These are phyloP conservation scores for Simmondsia chinensis DNA, from an alignment of 148 eudicot species.

Conservation along the genomic window DNA sequence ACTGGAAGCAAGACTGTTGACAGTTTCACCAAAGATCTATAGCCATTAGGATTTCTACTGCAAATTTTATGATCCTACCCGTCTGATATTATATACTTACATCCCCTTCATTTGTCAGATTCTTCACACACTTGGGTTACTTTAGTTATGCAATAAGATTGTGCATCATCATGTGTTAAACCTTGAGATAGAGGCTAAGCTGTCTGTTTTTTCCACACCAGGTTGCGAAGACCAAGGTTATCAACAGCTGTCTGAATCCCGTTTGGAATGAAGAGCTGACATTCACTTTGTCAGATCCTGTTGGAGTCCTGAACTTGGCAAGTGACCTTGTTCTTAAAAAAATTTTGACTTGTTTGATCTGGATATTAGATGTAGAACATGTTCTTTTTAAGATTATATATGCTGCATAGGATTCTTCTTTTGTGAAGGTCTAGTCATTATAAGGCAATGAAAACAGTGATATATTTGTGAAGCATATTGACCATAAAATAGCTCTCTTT, in stretches of 20 bases:
- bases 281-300: slow-evolving; percentile 38
- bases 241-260: slow-evolving; percentile 68
- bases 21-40: too few species aligned
- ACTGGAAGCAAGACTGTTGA: too few species aligned
- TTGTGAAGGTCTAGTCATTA: too few species aligned
- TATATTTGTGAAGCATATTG: too few species aligned
- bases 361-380: neutral
- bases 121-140: too few species aligned
- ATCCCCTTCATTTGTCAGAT: too few species aligned
- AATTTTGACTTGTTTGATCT: neutral
- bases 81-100: too few species aligned
- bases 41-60: too few species aligned
- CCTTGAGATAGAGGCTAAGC: neutral
- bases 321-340: slow-evolving; percentile 7
- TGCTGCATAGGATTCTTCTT: too few species aligned
- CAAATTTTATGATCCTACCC: too few species aligned
- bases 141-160: neutral
- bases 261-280: slow-evolving; percentile 71
- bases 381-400: neutral
- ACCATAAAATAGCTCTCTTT: too few species aligned
- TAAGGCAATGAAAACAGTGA: too few species aligned
- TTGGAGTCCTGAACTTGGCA: slow-evolving; percentile 40
- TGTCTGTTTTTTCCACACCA: slow-evolving; percentile 10
- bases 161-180: neutral
- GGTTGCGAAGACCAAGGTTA: slow-evolving; percentile 64